A percentile compares a stretch with the other conserved stretches of the same genome.
phyloP scores from a whole-genome alignment of 1,284 basidiomycete species.

The Apiotrichum montevideense region DNA sequence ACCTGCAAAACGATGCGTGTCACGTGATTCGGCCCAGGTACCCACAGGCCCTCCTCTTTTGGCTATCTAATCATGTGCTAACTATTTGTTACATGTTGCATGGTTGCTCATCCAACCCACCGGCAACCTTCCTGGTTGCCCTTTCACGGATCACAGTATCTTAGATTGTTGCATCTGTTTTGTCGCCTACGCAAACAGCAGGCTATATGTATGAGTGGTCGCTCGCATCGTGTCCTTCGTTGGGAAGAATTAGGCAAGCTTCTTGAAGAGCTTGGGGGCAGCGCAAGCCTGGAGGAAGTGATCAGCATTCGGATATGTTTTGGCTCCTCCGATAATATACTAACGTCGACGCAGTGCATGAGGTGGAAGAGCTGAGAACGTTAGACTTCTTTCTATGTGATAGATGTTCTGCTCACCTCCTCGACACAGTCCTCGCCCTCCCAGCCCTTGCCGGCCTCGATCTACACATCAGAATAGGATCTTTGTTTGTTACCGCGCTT shows the following conservation, averaged over 20 bases:
- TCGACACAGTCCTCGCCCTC: slow-evolving; percentile 86
- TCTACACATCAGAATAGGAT: slow-evolving; percentile 6
- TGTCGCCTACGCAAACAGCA: slow-evolving; percentile 7
- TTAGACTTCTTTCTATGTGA: not conserved
- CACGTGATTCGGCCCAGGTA: too few relatives aligned
- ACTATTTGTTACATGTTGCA: too few relatives aligned
- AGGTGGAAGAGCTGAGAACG: slow-evolving; percentile 41
- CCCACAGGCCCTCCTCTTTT: too few relatives aligned
- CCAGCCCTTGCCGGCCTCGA: slow-evolving; percentile 67
- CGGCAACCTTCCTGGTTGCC: too few relatives aligned
- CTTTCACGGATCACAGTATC: not conserved
- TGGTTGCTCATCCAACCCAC: too few relatives aligned
- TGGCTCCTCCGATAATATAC: slow-evolving; percentile 29
- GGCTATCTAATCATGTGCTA: not conserved
- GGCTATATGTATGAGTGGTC: not conserved
- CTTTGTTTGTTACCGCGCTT: not conserved
- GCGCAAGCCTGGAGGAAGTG: slow-evolving; percentile 56
- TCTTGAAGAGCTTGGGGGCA: slow-evolving; percentile 71
- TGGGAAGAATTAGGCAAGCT: slow-evolving; percentile 43
- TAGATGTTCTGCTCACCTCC: slow-evolving; percentile 54
- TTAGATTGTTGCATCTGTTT: slow-evolving; percentile 20
- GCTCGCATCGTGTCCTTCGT: not conserved
- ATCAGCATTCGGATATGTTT: not conserved
- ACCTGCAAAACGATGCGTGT: too few relatives aligned
- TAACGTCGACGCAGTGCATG: slow-evolving; percentile 83